Evolutionary conservation across 2,329 filamentous ascomycete species (phyloP).

Genomic region (Xylaria sp.): DNA sequence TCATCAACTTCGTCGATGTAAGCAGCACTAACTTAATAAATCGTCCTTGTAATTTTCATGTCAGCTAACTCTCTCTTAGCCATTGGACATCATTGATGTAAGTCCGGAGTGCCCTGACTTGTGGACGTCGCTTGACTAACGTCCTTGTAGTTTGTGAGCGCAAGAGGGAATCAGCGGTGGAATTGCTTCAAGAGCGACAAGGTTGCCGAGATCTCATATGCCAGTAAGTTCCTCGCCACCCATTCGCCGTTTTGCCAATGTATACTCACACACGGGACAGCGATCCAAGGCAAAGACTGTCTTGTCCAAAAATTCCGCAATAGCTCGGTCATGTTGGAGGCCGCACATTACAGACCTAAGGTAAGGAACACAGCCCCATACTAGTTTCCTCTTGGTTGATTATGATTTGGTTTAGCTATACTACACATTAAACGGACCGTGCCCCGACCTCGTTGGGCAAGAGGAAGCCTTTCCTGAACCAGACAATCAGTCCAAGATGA

Average conservation of each 20-base stretch:
- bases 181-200: conserved; percentile 86
- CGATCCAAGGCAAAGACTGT: conserved; percentile 92
- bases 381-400: conserved; percentile 6
- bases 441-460: conserved; percentile 68
- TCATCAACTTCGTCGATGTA: conserved; percentile 92
- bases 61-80: conserved; percentile 61
- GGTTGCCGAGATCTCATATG: conserved; percentile 90
- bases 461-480: conserved; percentile 81
- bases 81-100: conserved; percentile 78
- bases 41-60: conserved; percentile 48
- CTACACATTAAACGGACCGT: conserved; percentile 61
- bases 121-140: conserved; percentile 6
- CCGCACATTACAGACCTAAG: conserved; percentile 84
- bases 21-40: conserved; percentile 50
- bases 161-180: conserved; percentile 78
- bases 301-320: conserved; percentile 96
- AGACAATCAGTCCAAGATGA: conserved; percentile 88
- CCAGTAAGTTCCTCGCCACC: conserved; percentile 69
- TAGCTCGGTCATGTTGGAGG: conserved; percentile 93
- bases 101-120: conserved; percentile 45
- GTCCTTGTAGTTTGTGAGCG: conserved; percentile 72
- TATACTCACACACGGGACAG: conserved; percentile 57
- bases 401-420: conserved; percentile 58
- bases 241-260: background rate
- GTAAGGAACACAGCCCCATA: conserved; percentile 56